These are phyloP conservation scores for Herpotrichia juniperi DNA, from an alignment of 2,329 filamentous ascomycete genomes.

Conservation along the genomic window DNA sequence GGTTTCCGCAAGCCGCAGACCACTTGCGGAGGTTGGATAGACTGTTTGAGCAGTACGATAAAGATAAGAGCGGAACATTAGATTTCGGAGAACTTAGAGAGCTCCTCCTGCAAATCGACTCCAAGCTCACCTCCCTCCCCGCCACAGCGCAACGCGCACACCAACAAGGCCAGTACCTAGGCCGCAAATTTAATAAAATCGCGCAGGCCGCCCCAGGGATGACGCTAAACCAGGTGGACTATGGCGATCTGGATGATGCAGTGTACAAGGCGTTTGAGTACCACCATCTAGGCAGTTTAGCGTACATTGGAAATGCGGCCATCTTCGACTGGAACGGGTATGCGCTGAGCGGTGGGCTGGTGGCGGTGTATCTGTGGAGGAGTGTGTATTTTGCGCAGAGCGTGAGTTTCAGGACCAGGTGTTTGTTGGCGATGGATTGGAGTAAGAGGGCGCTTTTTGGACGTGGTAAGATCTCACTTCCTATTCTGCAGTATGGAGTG, in stretches of 20 bases:
- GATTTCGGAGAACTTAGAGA: conserved; percentile 92
- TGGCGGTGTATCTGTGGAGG: conserved; percentile 96
- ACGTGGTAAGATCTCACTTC: conserved; percentile 69
- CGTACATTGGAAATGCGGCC: conserved; percentile 95
- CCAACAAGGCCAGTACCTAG: conserved; percentile 93
- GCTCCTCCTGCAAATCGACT: conserved; percentile 89
- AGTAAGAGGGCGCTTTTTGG: conserved; percentile 95
- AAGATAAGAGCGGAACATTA: conserved; percentile 88
- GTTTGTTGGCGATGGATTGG: conserved; percentile 97
- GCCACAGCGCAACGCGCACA: conserved; percentile 96
- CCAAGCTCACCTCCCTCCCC: conserved; percentile 89
- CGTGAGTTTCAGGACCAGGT: conserved; percentile 87
- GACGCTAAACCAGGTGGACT: conserved; percentile 77
- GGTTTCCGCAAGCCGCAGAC: conserved; percentile 87
- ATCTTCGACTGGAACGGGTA: conserved; percentile 88
- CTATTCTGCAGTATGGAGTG: no score
- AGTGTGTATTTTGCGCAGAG: conserved; percentile 98
- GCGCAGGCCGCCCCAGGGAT: conserved; percentile 78
- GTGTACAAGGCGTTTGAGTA: conserved; percentile 97
- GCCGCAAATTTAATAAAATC: conserved; percentile 91
- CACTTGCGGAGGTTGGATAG: conserved; percentile 90
- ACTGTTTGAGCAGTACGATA: conserved; percentile 91
- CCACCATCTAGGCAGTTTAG: conserved; percentile 85
- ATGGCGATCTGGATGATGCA: conserved; percentile 89
- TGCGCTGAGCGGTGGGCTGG: conserved; percentile 79